Conservation (phyloP, 23 red algal species). For the Gracilaria domingensis region DNA sequence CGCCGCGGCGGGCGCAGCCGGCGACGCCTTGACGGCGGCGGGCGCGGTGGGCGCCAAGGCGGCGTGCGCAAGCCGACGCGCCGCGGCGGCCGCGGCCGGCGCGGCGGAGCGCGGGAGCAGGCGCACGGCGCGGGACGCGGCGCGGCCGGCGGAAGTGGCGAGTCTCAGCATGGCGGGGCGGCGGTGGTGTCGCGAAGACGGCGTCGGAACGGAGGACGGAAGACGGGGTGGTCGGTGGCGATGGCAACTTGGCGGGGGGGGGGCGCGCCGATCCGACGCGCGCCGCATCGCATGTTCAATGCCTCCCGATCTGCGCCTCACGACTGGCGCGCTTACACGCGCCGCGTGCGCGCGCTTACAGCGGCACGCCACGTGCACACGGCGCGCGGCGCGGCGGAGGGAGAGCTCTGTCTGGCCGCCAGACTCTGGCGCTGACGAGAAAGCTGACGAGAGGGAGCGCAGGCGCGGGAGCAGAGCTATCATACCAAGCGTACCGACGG, state of each 20-base stretch:
- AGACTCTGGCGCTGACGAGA: too few species aligned
- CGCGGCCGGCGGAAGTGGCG: conserved; percentile 47
- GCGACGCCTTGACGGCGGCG: conserved; percentile 26
- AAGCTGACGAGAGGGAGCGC: too few species aligned
- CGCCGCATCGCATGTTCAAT: conserved; percentile 11
- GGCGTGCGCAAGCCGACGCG: conserved; percentile 34
- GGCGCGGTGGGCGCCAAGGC: conserved; percentile 46
- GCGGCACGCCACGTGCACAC: neutral
- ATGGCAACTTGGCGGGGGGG: neutral
- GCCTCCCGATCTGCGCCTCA: conserved; percentile 32
- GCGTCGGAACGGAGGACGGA: neutral
- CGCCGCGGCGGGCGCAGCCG: conserved; percentile 37
- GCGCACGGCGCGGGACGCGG: conserved; percentile 48
- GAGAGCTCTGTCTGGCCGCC: neutral
- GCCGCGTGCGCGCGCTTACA: conserved; percentile 16
- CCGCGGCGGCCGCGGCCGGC: conserved; percentile 43
- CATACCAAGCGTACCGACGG: too few species aligned
- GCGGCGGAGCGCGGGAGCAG: conserved; percentile 36
- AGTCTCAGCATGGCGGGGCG: conserved; percentile 45
- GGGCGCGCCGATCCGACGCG: neutral
- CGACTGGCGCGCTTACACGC: neutral
- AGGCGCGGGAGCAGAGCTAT: too few species aligned
- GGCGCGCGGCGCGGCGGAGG: too few species aligned
- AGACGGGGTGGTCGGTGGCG: neutral
- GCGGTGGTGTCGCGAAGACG: neutral